Conservation (phyloP, 23 red algal species). For the Gracilaria caudata region DNA sequence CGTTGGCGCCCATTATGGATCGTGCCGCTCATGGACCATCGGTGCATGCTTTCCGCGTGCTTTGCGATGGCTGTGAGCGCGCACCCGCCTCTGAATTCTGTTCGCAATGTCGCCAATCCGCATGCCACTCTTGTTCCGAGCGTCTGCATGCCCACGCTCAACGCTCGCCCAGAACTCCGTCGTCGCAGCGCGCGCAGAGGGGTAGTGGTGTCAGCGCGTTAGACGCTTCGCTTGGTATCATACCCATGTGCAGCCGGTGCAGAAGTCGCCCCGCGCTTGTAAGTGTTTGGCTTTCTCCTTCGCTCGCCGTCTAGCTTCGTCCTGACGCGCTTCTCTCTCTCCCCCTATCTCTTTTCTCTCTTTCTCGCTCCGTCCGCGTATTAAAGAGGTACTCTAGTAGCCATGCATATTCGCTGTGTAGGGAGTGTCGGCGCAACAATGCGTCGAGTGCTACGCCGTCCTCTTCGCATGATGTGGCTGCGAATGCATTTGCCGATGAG, state of each 20-base stretch:
- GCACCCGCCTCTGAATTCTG: conserved; percentile 29
- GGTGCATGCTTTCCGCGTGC: conserved; percentile 36
- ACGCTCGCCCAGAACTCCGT: not conserved
- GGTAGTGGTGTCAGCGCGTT: not conserved
- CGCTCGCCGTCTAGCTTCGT: not conserved
- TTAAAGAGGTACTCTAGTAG: conserved; percentile 2
- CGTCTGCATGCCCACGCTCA: conserved; percentile 30
- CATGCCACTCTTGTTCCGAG: conserved; percentile 26
- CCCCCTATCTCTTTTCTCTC: not conserved
- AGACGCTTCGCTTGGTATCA: conserved; percentile 17
- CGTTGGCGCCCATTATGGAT: conserved; percentile 7
- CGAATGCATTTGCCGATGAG: conserved; percentile 1
- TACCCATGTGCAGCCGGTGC: conserved; percentile 26
- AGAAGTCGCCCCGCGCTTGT: conserved; percentile 22
- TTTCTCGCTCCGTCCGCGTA: not conserved
- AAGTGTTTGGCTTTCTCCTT: not conserved
- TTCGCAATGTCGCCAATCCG: conserved; percentile 16
- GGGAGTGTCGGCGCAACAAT: conserved; percentile 14
- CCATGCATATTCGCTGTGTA: conserved; percentile 1
- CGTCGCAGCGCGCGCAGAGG: not conserved
- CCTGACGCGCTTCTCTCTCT: not conserved
- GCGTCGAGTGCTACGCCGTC: not conserved
- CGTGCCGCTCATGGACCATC: not conserved
- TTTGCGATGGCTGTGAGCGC: conserved; percentile 56
- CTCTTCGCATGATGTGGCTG: conserved; percentile 17